A percentile compares a stretch with the other conserved stretches of the same genome.
Conservation (phyloP, 1,139 yeast genomes). For the Kodamaea derodonti region DNA sequence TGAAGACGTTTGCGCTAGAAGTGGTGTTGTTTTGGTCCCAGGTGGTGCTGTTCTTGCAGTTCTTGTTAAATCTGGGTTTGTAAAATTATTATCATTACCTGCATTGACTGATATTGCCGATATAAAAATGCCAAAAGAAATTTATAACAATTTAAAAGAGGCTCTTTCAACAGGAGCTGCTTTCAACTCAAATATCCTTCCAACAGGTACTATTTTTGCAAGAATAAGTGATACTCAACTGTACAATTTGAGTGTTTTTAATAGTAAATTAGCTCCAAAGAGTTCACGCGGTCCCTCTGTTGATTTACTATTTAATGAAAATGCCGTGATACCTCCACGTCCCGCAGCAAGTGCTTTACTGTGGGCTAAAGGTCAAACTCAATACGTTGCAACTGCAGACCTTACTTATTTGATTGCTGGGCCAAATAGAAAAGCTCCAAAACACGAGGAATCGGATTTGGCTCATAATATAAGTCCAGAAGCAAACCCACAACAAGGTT, state of each 20-base stretch:
- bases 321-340: slow-evolving; percentile 65
- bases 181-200: slow-evolving; percentile 38
- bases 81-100: slow-evolving; percentile 38
- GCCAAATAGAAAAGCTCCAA: slow-evolving; percentile 51
- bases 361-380: slow-evolving; percentile 78
- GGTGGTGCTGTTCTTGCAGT: slow-evolving; percentile 37
- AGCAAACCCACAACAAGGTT: slow-evolving; percentile 38
- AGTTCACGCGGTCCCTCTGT: slow-evolving; percentile 23
- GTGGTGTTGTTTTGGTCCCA: slow-evolving; percentile 30
- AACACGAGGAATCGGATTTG: slow-evolving; percentile 51
- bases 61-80: slow-evolving; percentile 35
- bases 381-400: slow-evolving; percentile 56
- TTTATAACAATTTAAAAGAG: slow-evolving; percentile 20
- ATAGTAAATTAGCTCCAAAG: slow-evolving; percentile 38
- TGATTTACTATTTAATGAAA: slow-evolving; percentile 58
- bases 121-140: slow-evolving; percentile 32
- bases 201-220: slow-evolving; percentile 71
- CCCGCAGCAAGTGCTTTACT: slow-evolving; percentile 79
- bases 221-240: slow-evolving; percentile 59
- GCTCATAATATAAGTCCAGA: slow-evolving; percentile 53
- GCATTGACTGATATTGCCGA: slow-evolving; percentile 37
- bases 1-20: slow-evolving; percentile 56
- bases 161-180: slow-evolving; percentile 24
- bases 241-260: slow-evolving; percentile 28
- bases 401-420: slow-evolving; percentile 58